Evolutionary conservation across 306 rosid genomes (phyloP), one percentile per base, ranked within the genome.

Genomic region (Erythrophleum fordii): DNA sequence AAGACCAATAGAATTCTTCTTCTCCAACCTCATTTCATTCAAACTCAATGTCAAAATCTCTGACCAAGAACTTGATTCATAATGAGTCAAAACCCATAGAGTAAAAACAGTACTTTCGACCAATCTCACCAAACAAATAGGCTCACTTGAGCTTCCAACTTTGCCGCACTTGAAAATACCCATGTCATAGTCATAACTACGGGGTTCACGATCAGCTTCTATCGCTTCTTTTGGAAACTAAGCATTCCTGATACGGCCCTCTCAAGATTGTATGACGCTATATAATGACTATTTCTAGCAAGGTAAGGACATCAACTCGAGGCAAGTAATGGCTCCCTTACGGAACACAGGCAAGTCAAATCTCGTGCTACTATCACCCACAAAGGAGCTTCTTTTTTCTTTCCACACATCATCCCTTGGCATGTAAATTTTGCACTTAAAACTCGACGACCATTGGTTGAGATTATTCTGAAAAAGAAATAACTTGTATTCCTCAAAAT

Each of bases 41-140:
- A 34, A 35, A 10, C 3, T 65, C 20, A 35, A 6, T 5, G 25
- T 34, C 70, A 34, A 7, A 10, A 9, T 0, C 2, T 35, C 35
- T 0, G 46, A 35, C 70, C 70, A 65, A 65, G 23, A 18, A 34
- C 10, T 35, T 22, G 25, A 34, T 17, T n/a, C 16, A 18, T 35
- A 10, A 35, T n/a, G 8, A 0, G 0, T 34, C 28, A 65, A 65
- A 65, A 10, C 26, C 70, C 46, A 65, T 0, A 65, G 0, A 34
- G 3, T 3, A 10, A 65, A 65, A 8, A n/a, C 6, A 65, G 0
- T 0, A 8, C 0, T 0, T 3, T 8, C 0, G 0, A 2, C 5
- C 14, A 8, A 65, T 18, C 3, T 8, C 16, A 17, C 70, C 26
- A 35, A 18, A 35, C 46, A 35, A 14, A 65, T 17, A 2, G 22